Conservation (phyloP, 305 asterid species). For the Fraxinus floribunda region DNA sequence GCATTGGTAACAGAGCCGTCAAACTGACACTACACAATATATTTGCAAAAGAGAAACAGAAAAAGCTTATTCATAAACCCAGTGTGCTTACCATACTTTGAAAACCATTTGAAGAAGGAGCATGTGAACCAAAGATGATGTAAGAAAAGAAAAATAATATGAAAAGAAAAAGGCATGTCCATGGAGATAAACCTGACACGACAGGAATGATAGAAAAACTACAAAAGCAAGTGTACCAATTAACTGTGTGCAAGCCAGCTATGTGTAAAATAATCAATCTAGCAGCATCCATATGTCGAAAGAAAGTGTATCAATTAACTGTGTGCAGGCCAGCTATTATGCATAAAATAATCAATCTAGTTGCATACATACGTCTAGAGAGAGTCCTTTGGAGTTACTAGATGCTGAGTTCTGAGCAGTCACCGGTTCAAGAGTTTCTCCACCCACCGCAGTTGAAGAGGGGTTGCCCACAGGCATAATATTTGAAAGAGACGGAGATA, state of each 20-base stretch:
- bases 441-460: constrained; percentile 49
- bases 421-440: constrained; percentile 48
- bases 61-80: neutral
- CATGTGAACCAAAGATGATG: constrained; percentile 21
- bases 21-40: constrained; percentile 7
- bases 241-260: constrained; percentile 17
- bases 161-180: constrained; percentile 5
- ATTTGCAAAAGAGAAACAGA: constrained; percentile 15
- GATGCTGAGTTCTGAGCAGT: constrained; percentile 65
- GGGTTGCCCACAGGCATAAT: constrained; percentile 50
- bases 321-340: neutral
- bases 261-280: constrained; percentile 21
- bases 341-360: constrained; percentile 22
- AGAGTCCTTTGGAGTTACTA: constrained; percentile 64
- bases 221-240: constrained; percentile 12
- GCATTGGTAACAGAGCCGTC: constrained; percentile 4
- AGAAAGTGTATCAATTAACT: neutral
- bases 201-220: constrained; percentile 15
- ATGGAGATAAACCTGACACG: constrained; percentile 13
- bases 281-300: constrained; percentile 10
- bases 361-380: constrained; percentile 66
- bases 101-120: constrained; percentile 20
- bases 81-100: constrained; percentile 16
- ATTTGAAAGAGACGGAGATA: constrained; percentile 57
- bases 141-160: neutral